Conservation (phyloP, 305 asterid genomes). For the Fraxinus latifolia region DNA sequence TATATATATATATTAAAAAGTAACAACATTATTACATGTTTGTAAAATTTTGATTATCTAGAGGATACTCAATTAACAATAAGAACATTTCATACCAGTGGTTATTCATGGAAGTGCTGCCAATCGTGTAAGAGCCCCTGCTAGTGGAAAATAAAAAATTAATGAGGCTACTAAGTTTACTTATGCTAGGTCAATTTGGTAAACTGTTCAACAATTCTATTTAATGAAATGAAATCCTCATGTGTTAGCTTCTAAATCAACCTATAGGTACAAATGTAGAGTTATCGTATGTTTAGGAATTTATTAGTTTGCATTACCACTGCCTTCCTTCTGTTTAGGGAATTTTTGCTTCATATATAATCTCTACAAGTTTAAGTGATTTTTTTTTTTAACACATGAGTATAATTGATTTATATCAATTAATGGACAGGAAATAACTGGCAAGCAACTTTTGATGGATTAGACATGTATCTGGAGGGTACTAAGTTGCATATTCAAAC, state of each 20-base stretch:
- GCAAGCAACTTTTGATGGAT: background rate
- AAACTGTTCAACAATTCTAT: background rate
- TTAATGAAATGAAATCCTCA: background rate
- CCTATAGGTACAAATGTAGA: background rate
- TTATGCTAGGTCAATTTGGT: background rate
- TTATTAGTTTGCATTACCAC: background rate
- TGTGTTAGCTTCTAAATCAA: background rate
- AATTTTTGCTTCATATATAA: background rate
- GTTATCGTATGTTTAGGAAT: background rate
- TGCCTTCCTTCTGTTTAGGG: background rate
- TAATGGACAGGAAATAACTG: background rate
- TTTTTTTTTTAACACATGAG: background rate
- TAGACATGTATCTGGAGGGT: background rate
- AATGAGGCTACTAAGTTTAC: background rate
- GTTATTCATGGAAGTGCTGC: background rate
- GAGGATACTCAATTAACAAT: background rate
- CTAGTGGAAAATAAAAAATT: background rate
- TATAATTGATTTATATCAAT: background rate
- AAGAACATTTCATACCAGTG: background rate
- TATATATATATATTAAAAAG: background rate
- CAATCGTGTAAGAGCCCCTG: background rate
- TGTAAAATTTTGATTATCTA: background rate
- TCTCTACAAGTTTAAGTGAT: background rate
- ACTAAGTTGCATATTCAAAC: background rate
- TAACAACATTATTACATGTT: background rate